A percentile compares a stretch with the other conserved stretches of the same genome.
Conservation (phyloP, 2,329 filamentous ascomycete genomes). For the Emergomyces orientalis region DNA sequence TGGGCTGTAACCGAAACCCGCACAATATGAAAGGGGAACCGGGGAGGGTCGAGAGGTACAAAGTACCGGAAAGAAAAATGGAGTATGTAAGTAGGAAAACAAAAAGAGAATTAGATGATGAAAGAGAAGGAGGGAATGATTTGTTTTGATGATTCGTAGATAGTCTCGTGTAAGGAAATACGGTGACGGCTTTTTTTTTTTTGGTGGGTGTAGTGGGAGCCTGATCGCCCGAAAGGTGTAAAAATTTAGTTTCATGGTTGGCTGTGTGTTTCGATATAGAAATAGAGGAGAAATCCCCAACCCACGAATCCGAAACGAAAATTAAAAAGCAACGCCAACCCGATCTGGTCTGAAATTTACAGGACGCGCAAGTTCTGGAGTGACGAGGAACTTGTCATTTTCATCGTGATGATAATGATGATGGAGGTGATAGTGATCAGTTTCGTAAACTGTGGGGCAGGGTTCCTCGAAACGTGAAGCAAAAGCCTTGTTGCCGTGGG, state of each 20-base stretch:
- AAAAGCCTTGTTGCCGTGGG: constrained; percentile 7
- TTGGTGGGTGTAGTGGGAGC: neutral
- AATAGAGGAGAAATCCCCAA: neutral
- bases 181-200: no score
- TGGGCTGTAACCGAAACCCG: neutral
- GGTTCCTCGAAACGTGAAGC: constrained; percentile 12
- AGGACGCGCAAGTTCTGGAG: neutral
- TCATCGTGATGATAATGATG: neutral
- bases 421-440: constrained; percentile 15
- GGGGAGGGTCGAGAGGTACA: neutral
- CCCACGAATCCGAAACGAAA: neutral
- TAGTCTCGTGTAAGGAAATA: neutral
- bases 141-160: neutral
- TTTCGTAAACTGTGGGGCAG: constrained; percentile 22
- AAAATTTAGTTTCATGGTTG: neutral
- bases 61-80: neutral
- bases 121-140: neutral
- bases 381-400: neutral
- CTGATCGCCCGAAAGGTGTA: neutral
- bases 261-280: neutral
- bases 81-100: neutral
- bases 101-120: neutral
- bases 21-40: neutral
- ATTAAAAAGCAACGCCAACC: constrained; percentile 28
- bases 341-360: constrained; percentile 10